Percentiles rank a stretch among this genome's conserved stretches.
These are phyloP conservation scores for Exophiala aquamarina DNA, from an alignment of 2,329 filamentous ascomycete species.

Conservation along the genomic window DNA sequence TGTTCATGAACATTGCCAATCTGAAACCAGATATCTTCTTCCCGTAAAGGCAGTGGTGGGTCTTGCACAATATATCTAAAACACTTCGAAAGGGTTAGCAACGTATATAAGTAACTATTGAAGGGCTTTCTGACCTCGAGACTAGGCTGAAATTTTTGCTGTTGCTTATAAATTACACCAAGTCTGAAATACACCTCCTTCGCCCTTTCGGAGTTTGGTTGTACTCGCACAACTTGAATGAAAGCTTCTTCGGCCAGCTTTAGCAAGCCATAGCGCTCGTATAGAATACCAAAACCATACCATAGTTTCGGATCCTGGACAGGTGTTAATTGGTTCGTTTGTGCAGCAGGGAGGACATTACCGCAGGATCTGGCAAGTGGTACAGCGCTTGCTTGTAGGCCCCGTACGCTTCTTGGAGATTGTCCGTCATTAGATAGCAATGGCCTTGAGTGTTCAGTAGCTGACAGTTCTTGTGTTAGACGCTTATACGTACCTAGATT, in stretches of 20 bases:
- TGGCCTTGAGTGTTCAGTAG: no score
- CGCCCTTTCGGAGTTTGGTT: conserved; percentile 95
- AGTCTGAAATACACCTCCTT: conserved; percentile 98
- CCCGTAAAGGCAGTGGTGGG: conserved; percentile 85
- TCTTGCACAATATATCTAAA: conserved; percentile 97
- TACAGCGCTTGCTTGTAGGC: conserved; percentile 95
- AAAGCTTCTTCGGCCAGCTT: conserved; percentile 98
- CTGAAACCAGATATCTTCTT: conserved; percentile 99
- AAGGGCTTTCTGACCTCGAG: conserved; percentile 65
- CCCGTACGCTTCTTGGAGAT: conserved; percentile 92
- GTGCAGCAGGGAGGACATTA: conserved; percentile 44
- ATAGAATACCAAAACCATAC: conserved; percentile 98
- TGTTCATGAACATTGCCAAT: conserved; percentile 99
- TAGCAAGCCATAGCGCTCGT: conserved; percentile 92
- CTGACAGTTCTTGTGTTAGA: conserved; percentile 16
- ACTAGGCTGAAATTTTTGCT: conserved; percentile 88
- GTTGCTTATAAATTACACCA: conserved; percentile 98
- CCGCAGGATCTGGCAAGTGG: conserved; percentile 89
- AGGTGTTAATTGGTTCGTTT: conserved; percentile 7
- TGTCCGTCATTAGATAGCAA: conserved; percentile 98
- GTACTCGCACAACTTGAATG: conserved; percentile 98
- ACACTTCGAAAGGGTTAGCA: conserved; percentile 60
- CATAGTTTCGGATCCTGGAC: conserved; percentile 87
- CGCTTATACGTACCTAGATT: conserved; percentile 69
- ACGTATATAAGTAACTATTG: conserved; percentile 2